Evolutionary conservation across 176 grass and related monocot species (phyloP), one percentile per base, ranked within the genome.

Genomic region (Eragrostis nindensis): DNA sequence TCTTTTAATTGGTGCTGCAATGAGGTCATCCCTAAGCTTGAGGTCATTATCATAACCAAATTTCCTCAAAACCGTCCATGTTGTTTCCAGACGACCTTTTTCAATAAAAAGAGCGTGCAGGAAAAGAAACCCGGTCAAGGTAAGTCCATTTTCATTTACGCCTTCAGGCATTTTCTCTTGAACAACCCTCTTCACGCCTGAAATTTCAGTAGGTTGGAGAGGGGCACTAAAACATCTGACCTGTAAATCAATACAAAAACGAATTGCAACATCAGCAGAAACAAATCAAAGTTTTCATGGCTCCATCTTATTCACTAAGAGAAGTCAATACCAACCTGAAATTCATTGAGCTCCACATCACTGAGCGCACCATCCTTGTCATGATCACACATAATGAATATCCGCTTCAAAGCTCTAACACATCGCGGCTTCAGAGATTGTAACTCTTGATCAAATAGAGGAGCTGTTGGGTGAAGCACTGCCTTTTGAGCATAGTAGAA

Each of bases 81-180:
- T 99, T 47, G 96, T 99, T 85, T 99, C 96, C 27, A 99, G 76
- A 21, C 96, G 88, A 21, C 96, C 96, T 84, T 95, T 99, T 86
- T 99, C 96, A 74, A 99, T 99, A 73, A 99, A 99, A 50, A 99
- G 87, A 40, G 88, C 96, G 84, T 99, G 96, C 61, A 99, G 85
- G 69, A 95, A 99, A 82, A 99, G 88, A 39, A 99, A 99, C 18
- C 96, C 96, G 26, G 92, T 99, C 82, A 99, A 81, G 27, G 96
- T 99, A 73, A 99, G 92, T 11, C 96, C 96, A 19, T 64, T 71
- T 8, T 93, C 90, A 70, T 91, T 91, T 67, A 95, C 96, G 8
- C 96, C 96, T 83, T 95, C 96, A 59, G 96, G 92, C 85, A 99
- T 88, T 83, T 99, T 99, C 68, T 99, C 96, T 78, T 99, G 92